phyloP scores from a whole-genome alignment of 345 rosid species.

The Euphorbia tirucalli region DNA sequence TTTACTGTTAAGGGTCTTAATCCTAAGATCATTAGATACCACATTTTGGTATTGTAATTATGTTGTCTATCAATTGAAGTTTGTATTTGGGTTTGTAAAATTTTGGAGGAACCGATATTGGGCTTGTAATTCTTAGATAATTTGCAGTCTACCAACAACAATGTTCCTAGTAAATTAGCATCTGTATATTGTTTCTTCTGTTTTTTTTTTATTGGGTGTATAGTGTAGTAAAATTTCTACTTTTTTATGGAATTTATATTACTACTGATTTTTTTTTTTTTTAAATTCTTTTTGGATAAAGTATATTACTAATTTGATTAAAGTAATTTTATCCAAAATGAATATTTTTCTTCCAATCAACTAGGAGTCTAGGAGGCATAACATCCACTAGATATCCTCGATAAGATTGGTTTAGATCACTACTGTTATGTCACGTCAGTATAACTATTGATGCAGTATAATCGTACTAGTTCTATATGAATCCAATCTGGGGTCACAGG shows the following conservation, averaged over 20 bases:
- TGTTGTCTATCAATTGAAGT: conserved; percentile 20
- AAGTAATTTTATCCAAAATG: too few species aligned
- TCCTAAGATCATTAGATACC: conserved; percentile 8
- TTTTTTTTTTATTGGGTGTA: not conserved
- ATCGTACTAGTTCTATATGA: too few species aligned
- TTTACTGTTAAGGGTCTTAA: not conserved
- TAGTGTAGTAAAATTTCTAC: not conserved
- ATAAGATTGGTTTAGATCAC: too few species aligned
- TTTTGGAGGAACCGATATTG: conserved; percentile 15
- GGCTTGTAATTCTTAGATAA: conserved; percentile 7
- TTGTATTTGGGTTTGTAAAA: conserved; percentile 3
- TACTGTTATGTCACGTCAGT: too few species aligned
- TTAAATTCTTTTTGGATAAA: too few species aligned
- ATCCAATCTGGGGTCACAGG: too few species aligned
- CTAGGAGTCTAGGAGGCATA: too few species aligned
- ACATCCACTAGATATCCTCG: too few species aligned
- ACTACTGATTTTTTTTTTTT: not conserved
- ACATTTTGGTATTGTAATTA: conserved; percentile 9
- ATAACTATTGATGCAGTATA: too few species aligned
- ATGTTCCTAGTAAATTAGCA: conserved; percentile 2
- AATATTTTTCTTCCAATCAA: too few species aligned
- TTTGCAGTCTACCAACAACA: not conserved
- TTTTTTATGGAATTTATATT: not conserved
- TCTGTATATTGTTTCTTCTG: conserved; percentile 20
- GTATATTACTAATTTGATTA: too few species aligned